A percentile compares a stretch with the other conserved stretches of the same genome.
Conservation (phyloP, 345 rosid species). For the Iberis pinnata region DNA sequence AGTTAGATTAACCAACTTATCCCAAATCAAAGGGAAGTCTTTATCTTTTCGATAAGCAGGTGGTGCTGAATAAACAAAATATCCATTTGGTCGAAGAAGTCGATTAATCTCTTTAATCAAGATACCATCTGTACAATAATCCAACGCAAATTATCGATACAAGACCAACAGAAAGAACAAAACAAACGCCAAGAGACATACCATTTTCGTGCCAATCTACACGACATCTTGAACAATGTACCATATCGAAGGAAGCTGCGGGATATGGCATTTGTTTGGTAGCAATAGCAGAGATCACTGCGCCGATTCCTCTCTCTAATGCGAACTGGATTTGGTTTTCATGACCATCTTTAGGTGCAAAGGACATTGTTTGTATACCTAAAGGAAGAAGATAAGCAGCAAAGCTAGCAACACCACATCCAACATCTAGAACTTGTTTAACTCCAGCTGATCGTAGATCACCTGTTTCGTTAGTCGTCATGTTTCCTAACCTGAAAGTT, state of each 20-base stretch:
- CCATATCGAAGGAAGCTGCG: conserved; percentile 83
- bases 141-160: background rate
- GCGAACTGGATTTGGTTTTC: conserved; percentile 99
- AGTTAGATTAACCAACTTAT: conserved; percentile 68
- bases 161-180: conserved; percentile 11
- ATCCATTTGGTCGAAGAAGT: conserved; percentile 70
- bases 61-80: conserved; percentile 91
- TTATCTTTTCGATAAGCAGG: conserved; percentile 88
- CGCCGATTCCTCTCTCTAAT: conserved; percentile 85
- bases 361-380: conserved; percentile 80
- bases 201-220: conserved; percentile 97
- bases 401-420: conserved; percentile 99
- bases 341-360: conserved; percentile 97
- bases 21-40: conserved; percentile 82
- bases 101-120: conserved; percentile 85
- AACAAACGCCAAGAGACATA: conserved; percentile 26
- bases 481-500: conserved; percentile 68
- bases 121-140: conserved; percentile 61
- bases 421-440: conserved; percentile 84
- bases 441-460: conserved; percentile 87
- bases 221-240: conserved; percentile 96
- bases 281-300: conserved; percentile 86
- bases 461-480: conserved; percentile 71
- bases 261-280: conserved; percentile 94
- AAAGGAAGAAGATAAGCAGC: conserved; percentile 86